These are phyloP conservation scores for Schoenoplectus triqueter DNA, from an alignment of 202 grass and related monocot species.

Conservation along the genomic window DNA sequence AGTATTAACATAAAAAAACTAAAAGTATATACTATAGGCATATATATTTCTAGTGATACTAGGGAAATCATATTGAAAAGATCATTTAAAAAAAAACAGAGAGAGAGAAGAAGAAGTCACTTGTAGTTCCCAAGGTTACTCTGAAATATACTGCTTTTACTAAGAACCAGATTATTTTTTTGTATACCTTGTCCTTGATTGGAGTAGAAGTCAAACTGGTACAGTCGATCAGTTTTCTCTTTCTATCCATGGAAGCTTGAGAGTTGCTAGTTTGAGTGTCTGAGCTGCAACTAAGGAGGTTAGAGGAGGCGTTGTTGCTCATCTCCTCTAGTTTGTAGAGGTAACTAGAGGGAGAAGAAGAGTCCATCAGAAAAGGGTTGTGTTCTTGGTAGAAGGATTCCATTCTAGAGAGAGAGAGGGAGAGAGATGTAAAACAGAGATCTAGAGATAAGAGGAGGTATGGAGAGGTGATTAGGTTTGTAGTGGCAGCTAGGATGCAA, in stretches of 20 bases:
- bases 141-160: neutral
- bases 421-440: too few relatives aligned
- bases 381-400: conserved; percentile 36
- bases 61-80: too few relatives aligned
- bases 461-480: conserved; percentile 28
- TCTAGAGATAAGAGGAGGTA: neutral
- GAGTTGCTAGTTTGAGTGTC: conserved; percentile 48
- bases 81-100: neutral
- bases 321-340: conserved; percentile 31
- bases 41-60: too few relatives aligned
- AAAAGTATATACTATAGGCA: too few relatives aligned
- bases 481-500: neutral
- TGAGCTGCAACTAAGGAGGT: conserved; percentile 40
- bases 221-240: conserved; percentile 46
- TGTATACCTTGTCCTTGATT: conserved; percentile 50
- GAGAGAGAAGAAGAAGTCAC: neutral
- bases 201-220: conserved; percentile 53
- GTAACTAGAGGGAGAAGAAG: conserved; percentile 27
- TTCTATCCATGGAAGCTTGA: conserved; percentile 55
- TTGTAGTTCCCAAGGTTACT: neutral
- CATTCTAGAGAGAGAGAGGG: conserved; percentile 7
- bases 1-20: too few relatives aligned
- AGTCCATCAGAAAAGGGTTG: conserved; percentile 22
- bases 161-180: conserved; percentile 5
- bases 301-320: conserved; percentile 46